These are phyloP conservation scores for Pythium aristosporum DNA, from an alignment of 352 stramenopile genomes.

Conservation along the genomic window DNA sequence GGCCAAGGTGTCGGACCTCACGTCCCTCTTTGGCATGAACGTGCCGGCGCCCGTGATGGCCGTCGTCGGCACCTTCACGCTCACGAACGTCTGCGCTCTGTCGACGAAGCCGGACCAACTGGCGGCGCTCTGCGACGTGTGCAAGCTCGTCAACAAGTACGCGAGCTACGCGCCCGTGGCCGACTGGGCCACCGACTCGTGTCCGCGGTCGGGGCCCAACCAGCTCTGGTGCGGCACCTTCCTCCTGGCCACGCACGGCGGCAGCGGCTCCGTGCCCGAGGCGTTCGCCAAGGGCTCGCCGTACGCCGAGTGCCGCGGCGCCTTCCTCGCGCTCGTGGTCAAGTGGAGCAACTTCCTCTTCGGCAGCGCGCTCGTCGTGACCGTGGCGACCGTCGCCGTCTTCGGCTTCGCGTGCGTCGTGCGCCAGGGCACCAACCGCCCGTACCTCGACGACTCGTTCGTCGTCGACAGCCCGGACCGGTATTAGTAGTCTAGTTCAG, in stretches of 20 bases:
- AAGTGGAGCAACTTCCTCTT: constrained; percentile 72
- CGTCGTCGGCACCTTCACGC: constrained; percentile 56
- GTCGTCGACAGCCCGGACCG: constrained; percentile 24
- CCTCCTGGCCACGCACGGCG: constrained; percentile 33
- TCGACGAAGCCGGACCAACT: constrained; percentile 44
- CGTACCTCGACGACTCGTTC: constrained; percentile 27
- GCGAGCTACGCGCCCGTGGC: constrained; percentile 59
- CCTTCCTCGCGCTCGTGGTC: constrained; percentile 61
- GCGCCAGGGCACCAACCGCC: constrained; percentile 30
- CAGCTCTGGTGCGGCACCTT: constrained; percentile 73
- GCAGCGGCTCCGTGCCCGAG: constrained; percentile 23
- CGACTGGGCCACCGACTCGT: constrained; percentile 63
- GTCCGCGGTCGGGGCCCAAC: constrained; percentile 47
- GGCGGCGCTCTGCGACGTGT: constrained; percentile 58
- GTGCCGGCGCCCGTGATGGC: constrained; percentile 32
- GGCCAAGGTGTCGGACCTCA: constrained; percentile 14
- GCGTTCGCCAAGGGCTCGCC: constrained; percentile 44
- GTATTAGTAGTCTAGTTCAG: neutral
- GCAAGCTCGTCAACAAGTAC: constrained; percentile 53
- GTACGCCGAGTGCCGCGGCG: constrained; percentile 63
- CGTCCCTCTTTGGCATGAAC: constrained; percentile 24
- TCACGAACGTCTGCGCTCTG: constrained; percentile 44
- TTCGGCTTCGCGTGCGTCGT: constrained; percentile 62
- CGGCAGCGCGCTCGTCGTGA: constrained; percentile 51
- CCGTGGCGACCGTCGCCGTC: constrained; percentile 45